phyloP scores from a whole-genome alignment of 805 yeast genomes.

The Candida nanaspora region DNA sequence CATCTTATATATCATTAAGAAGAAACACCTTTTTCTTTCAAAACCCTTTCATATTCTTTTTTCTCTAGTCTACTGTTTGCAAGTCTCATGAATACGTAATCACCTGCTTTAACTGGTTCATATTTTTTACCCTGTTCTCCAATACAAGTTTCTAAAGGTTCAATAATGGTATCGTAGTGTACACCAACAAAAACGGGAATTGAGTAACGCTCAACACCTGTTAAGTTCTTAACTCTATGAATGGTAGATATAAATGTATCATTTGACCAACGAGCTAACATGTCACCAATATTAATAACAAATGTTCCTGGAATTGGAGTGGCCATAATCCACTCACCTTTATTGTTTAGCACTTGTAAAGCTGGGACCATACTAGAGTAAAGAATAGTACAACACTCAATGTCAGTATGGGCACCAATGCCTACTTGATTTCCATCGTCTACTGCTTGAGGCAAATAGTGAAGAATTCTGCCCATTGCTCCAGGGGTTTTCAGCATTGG shows the following conservation, averaged over 20 bases:
- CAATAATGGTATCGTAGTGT: slow-evolving; percentile 11
- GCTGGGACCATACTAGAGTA: slow-evolving; percentile 26
- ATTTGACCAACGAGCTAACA: slow-evolving; percentile 27
- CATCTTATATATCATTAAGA: too few species aligned
- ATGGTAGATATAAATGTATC: slow-evolving; percentile 28
- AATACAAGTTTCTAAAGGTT: slow-evolving; percentile 16
- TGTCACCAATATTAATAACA: slow-evolving; percentile 32
- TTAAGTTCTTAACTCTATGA: slow-evolving; percentile 27
- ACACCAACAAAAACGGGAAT: slow-evolving; percentile 19
- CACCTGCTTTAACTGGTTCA: slow-evolving; percentile 10
- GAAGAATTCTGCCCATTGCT: slow-evolving; percentile 23
- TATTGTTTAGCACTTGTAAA: slow-evolving; percentile 25
- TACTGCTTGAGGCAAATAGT: slow-evolving; percentile 24
- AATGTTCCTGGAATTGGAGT: slow-evolving; percentile 25
- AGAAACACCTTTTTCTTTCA: slow-evolving; percentile 9
- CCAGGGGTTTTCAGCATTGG: slow-evolving; percentile 17
- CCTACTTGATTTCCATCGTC: slow-evolving; percentile 21
- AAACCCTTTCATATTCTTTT: slow-evolving; percentile 2
- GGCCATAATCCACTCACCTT: slow-evolving; percentile 27
- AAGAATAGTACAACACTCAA: slow-evolving; percentile 25
- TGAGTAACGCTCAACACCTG: slow-evolving; percentile 18
- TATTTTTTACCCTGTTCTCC: slow-evolving; percentile 9
- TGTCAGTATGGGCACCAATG: slow-evolving; percentile 30
- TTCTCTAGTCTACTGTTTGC: slow-evolving; percentile 9
- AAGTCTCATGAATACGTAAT: slow-evolving; percentile 10